A percentile compares a stretch with the other conserved stretches of the same genome.
These are phyloP conservation scores for Senna siamea DNA, from an alignment of 306 rosid species.

Conservation along the genomic window DNA sequence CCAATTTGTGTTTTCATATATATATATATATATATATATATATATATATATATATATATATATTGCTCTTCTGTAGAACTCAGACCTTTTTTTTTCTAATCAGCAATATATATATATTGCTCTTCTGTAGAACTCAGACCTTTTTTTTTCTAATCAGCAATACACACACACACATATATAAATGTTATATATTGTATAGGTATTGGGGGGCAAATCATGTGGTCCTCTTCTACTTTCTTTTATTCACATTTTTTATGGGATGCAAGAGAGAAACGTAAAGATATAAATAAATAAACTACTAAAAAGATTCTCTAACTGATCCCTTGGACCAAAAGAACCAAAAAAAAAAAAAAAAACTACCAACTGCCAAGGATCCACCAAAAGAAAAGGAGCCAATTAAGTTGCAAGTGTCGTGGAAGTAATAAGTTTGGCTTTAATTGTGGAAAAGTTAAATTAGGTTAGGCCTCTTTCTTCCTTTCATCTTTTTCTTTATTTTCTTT, in stretches of 20 bases:
- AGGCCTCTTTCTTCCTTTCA: not conserved
- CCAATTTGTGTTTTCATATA: too few relatives aligned
- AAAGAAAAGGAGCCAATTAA: conserved; percentile 7
- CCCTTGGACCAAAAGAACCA: not conserved
- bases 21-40: too few relatives aligned
- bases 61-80: too few relatives aligned
- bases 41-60: too few relatives aligned
- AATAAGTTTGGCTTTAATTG: not conserved
- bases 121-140: too few relatives aligned
- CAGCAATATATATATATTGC: too few relatives aligned
- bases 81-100: too few relatives aligned
- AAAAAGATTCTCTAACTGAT: conserved; percentile 35
- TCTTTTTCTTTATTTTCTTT: too few relatives aligned
- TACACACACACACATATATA: too few relatives aligned
- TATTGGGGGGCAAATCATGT: conserved; percentile 42
- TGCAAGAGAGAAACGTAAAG: not conserved
- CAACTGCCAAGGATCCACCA: conserved; percentile 33
- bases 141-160: too few relatives aligned
- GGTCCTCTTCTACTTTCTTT: conserved; percentile 31
- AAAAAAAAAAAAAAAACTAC: conserved; percentile 9
- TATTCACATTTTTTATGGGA: not conserved
- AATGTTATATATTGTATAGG: conserved; percentile 12
- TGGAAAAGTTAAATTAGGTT: not conserved
- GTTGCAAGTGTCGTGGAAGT: conserved; percentile 37
- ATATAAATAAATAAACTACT: conserved; percentile 25